These are phyloP conservation scores for Epichloe baconii DNA, from an alignment of 2,329 filamentous ascomycete genomes.

Conservation along the genomic window DNA sequence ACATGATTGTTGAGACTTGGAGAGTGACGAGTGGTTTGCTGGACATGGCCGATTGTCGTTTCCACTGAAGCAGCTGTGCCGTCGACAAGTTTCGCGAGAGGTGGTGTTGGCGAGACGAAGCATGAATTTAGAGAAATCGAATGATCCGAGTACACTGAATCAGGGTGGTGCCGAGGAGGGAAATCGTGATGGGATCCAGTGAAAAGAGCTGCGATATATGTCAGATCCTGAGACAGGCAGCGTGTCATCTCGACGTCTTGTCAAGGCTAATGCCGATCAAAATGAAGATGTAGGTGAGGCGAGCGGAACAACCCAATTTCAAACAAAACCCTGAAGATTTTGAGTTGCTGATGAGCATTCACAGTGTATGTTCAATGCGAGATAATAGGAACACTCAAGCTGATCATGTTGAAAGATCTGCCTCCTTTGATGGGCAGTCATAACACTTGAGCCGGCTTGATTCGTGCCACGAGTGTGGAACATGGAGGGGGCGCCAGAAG, in stretches of 20 bases:
- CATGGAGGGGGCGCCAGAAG: neutral
- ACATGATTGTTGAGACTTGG: neutral
- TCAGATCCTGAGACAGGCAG: conserved; percentile 16
- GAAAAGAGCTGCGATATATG: conserved; percentile 14
- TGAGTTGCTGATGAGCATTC: too few relatives aligned
- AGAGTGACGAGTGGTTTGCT: neutral
- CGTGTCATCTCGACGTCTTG: conserved; percentile 13
- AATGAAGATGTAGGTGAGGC: neutral
- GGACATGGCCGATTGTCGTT: neutral
- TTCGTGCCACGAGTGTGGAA: neutral
- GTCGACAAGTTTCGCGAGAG: neutral
- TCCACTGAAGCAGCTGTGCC: neutral
- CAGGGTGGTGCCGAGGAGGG: neutral
- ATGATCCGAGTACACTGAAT: neutral
- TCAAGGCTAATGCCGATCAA: neutral
- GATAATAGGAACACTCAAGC: too few relatives aligned
- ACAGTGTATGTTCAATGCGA: too few relatives aligned
- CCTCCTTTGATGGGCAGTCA: too few relatives aligned
- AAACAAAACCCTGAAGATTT: too few relatives aligned
- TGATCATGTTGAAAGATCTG: neutral
- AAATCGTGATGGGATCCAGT: conserved; percentile 9
- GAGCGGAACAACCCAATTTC: too few relatives aligned
- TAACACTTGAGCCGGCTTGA: neutral
- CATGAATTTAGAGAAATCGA: neutral
- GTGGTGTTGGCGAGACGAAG: neutral